These are phyloP conservation scores for Aspergillus coremiiformis DNA, from an alignment of 495 filamentous ascomycete genomes.

Conservation along the genomic window DNA sequence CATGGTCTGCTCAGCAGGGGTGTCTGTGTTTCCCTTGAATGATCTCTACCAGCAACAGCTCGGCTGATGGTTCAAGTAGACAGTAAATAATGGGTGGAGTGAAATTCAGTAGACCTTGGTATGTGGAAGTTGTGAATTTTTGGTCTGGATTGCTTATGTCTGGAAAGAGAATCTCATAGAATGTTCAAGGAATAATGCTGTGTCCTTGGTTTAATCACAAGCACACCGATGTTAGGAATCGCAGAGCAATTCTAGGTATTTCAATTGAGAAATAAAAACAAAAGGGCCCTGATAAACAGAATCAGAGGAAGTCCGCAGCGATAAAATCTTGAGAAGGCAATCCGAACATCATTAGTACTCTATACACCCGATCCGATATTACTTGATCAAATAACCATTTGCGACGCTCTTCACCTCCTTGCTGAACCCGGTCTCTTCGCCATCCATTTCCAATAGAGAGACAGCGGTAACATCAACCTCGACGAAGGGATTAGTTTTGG, in stretches of 20 bases:
- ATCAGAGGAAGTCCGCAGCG: conserved; percentile 9
- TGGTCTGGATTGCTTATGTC: too few species aligned
- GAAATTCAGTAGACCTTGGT: too few species aligned
- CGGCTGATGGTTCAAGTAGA: too few species aligned
- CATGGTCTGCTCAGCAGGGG: too few species aligned
- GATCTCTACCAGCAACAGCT: too few species aligned
- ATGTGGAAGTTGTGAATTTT: too few species aligned
- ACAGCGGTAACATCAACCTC: conserved; percentile 80
- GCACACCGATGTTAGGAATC: neutral
- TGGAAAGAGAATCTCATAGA: neutral
- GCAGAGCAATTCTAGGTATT: neutral
- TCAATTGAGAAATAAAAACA: conserved; percentile 11
- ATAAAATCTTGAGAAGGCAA: conserved; percentile 13
- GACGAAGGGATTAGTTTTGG: conserved; percentile 76
- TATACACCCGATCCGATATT: conserved; percentile 35
- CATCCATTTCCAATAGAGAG: conserved; percentile 65
- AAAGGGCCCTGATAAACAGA: conserved; percentile 5
- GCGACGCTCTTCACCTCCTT: conserved; percentile 84
- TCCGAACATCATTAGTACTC: conserved; percentile 42
- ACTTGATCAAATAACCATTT: conserved; percentile 76
- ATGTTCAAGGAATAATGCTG: neutral
- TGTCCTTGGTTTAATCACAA: neutral
- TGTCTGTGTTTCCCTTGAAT: too few species aligned
- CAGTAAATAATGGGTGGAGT: too few species aligned
- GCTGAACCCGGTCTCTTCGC: conserved; percentile 72